Percentiles rank a stretch among this genome's conserved stretches.
Evolutionary conservation across 805 yeast genomes (phyloP).

Genomic region (Candida namnaoensis): DNA sequence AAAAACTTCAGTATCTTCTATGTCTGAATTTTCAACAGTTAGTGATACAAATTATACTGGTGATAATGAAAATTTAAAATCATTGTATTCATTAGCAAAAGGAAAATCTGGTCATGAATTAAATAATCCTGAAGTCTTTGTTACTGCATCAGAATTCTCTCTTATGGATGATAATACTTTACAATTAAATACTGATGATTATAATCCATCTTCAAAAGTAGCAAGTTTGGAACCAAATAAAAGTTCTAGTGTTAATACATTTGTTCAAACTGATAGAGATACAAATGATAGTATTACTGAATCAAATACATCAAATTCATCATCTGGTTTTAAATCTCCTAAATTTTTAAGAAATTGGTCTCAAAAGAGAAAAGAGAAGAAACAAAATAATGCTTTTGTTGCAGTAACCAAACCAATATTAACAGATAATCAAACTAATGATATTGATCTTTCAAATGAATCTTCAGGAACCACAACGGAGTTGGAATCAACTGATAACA

Average conservation of each 20-base stretch:
- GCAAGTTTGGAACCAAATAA: no score
- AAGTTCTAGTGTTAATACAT: no score
- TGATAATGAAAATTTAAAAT: conserved; percentile 4
- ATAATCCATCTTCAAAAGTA: no score
- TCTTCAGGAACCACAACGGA: no score
- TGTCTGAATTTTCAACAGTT: conserved; percentile 15
- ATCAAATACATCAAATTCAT: not conserved
- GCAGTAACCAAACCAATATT: conserved; percentile 7
- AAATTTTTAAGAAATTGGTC: conserved; percentile 15
- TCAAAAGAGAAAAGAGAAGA: conserved; percentile 9
- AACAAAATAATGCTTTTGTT: conserved; percentile 6
- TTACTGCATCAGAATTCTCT: conserved; percentile 29
- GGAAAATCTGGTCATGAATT: not conserved
- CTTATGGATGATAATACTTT: conserved; percentile 6
- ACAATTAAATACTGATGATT: no score
- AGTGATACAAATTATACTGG: conserved; percentile 3
- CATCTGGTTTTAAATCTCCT: conserved; percentile 8
- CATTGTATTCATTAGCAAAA: conserved; percentile 10
- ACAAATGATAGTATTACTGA: no score
- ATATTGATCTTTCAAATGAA: no score
- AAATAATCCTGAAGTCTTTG: conserved; percentile 22
- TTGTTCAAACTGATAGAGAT: no score
- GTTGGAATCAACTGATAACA: no score
- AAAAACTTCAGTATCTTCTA: conserved; percentile 13
- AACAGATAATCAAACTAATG: no score